Base-by-base conservation (phyloP, 805 yeast genomes). In the Ogataea ramenticola region DNA sequence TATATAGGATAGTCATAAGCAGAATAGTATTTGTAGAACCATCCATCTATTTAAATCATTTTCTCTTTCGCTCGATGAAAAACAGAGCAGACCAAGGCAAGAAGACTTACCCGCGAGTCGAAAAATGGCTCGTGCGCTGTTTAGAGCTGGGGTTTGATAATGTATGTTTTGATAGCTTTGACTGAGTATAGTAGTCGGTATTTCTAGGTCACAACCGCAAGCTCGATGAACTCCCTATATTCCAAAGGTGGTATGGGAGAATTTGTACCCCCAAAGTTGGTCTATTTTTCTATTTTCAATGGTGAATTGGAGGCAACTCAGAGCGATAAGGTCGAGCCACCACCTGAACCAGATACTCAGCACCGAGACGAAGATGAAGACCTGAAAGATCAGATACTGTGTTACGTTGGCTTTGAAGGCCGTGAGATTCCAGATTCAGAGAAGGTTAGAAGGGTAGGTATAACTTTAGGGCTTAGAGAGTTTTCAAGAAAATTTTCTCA, bases 381-480 rank as follows among this genome's bases (percentile, higher is more conserved):
- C 9, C 19, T 36, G 16, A 30, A 47, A 22, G 29, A 54, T 24
- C 62, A 61, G 44, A 52, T 61, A 8, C 43, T 61, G 1, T 46
- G 50, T 5, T 60, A 51, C 48, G 22, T 60, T 21, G 43, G 43
- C 39, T 52, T 58, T 32, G 60, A 47, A 20, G 46, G 42, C 16
- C 42, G 54, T 16, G 47, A 43, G 11, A 42, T 53, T 19, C 15
- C 50, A 3, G 57, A 51, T 17, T 39, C 46, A 31, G 57, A 57
- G 33, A 52, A 50, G 40, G 46, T 53, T 22, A 52, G 49, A 40
- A 49, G 53, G 30, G 36, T 55, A 15, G 65, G 66, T 1, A 45
- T 61, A 12, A 47, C 58, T 4, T 50, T 55, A 37, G 66, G 65
- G 6, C 47, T 62, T 11, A 43, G 41, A 17, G 58, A 50, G n/a